These are phyloP conservation scores for Strobilomyces dryophilus DNA, from an alignment of 768 basidiomycete species.

Conservation along the genomic window DNA sequence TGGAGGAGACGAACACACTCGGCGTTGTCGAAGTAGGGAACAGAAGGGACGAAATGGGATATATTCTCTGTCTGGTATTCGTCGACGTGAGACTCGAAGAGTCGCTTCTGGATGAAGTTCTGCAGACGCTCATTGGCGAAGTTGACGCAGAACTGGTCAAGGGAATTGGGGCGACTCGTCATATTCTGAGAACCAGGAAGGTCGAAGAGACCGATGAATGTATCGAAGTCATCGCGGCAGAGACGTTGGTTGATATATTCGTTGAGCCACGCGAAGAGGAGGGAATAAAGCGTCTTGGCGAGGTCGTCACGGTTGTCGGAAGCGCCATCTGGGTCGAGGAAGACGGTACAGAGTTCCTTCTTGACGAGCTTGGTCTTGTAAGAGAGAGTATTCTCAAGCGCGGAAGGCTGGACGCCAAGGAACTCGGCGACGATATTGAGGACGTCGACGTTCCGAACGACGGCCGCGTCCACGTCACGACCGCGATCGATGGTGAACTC, in stretches of 20 bases:
- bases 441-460: constrained; percentile 81
- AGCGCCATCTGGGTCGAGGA: constrained; percentile 92
- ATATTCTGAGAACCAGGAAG: constrained; percentile 92
- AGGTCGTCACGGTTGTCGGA: constrained; percentile 93
- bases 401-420: constrained; percentile 70
- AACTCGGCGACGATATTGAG: constrained; percentile 71
- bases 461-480: constrained; percentile 88
- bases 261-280: constrained; percentile 94
- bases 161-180: constrained; percentile 29
- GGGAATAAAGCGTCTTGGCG: constrained; percentile 87
- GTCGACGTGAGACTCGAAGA: no score
- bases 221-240: constrained; percentile 88
- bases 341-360: constrained; percentile 96
- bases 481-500: constrained; percentile 83
- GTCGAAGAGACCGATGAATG: constrained; percentile 92
- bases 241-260: constrained; percentile 95
- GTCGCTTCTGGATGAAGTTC: no score
- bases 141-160: no score
- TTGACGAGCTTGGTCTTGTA: constrained; percentile 92
- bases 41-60: no score
- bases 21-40: no score
- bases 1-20: no score
- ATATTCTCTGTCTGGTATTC: no score
- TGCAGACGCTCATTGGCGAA: no score
- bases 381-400: constrained; percentile 76